Conservation (phyloP, 495 filamentous ascomycete genomes). For the Achaetomiella virescens region DNA sequence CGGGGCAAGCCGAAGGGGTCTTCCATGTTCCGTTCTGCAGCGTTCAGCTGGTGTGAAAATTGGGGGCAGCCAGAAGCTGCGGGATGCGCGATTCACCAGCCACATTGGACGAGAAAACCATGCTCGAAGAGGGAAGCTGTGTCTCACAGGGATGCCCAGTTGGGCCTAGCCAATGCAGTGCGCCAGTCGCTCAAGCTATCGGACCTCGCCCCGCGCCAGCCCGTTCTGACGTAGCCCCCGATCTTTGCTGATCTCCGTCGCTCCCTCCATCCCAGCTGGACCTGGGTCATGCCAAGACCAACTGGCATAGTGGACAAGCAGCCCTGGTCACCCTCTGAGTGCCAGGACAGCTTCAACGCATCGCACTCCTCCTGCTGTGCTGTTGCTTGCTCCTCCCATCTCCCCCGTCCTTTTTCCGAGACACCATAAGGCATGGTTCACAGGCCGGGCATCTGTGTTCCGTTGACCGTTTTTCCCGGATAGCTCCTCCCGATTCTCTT, state of each 20-base stretch:
- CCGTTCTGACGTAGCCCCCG: conserved; percentile 18
- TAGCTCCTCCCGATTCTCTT: not conserved
- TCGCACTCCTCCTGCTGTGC: not conserved
- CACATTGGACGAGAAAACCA: not conserved
- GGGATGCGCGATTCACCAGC: not conserved
- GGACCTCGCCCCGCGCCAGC: not conserved
- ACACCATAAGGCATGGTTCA: not conserved
- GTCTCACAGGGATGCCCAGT: not conserved
- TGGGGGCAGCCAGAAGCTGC: not conserved
- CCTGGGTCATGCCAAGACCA: conserved; percentile 11
- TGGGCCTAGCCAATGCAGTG: not conserved
- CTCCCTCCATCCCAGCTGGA: conserved; percentile 1
- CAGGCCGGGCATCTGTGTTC: not conserved
- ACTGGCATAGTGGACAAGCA: not conserved
- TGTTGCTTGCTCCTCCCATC: not conserved
- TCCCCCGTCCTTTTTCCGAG: not conserved
- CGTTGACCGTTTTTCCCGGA: not conserved
- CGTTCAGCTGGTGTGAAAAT: conserved; percentile 8
- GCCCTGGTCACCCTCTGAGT: too few species aligned
- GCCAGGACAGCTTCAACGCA: too few species aligned
- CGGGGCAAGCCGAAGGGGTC: not conserved
- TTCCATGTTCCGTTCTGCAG: conserved; percentile 2
- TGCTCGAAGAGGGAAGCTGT: not conserved
- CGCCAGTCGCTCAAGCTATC: not conserved
- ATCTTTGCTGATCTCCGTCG: conserved; percentile 4